These are phyloP conservation scores for Nicotiana tabacum DNA, from an alignment of 257 asterid genomes.

Conservation along the genomic window DNA sequence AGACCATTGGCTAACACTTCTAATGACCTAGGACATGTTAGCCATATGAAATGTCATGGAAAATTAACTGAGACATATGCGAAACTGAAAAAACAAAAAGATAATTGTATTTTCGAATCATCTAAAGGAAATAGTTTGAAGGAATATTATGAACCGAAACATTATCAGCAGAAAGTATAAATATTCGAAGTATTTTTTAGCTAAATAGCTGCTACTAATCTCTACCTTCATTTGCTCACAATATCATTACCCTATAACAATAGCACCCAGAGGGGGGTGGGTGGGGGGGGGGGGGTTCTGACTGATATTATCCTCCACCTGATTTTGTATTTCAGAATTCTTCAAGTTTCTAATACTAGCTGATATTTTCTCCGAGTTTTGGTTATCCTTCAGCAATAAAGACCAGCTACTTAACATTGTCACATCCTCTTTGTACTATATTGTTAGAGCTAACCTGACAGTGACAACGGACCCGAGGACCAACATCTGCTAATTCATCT, in stretches of 20 bases:
- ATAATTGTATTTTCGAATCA: background rate
- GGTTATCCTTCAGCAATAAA: background rate
- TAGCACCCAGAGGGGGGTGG: background rate
- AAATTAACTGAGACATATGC: background rate
- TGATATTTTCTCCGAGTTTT: background rate
- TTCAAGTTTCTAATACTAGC: background rate
- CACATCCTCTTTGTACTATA: background rate
- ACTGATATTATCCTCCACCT: background rate
- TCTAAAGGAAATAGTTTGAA: background rate
- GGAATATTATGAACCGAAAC: background rate
- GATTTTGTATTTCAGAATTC: background rate
- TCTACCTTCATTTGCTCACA: background rate
- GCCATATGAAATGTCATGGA: background rate
- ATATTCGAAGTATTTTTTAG: background rate
- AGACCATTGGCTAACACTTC: constrained; percentile 99
- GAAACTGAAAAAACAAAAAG: background rate
- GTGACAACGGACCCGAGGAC: constrained; percentile 64
- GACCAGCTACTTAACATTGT: background rate
- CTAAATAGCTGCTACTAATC: background rate
- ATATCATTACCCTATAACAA: background rate
- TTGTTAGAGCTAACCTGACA: constrained; percentile 61
- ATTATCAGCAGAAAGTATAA: background rate
- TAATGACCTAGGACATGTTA: constrained; percentile 50
- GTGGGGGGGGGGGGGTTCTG: background rate
- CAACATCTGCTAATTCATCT: constrained; percentile 55